Evolutionary conservation across 768 basidiomycete species (phyloP).

Genomic region (Dacryopinax primogenitus): DNA sequence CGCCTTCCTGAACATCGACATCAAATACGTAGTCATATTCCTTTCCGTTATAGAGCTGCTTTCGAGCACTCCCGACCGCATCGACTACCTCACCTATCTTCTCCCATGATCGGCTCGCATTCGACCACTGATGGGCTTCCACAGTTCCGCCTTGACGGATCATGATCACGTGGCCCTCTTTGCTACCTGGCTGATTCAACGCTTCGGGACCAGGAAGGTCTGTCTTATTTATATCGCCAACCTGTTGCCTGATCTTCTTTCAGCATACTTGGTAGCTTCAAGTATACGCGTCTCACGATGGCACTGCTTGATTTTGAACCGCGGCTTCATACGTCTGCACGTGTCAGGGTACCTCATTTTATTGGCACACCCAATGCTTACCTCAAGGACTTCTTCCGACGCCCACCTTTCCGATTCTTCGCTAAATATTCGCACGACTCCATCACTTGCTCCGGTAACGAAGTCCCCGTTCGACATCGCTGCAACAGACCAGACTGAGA

Average conservation of each 20-base stretch:
- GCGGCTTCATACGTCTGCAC: constrained; percentile 48
- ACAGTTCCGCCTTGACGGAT: constrained; percentile 57
- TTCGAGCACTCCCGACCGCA: constrained; percentile 78
- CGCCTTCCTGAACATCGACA: constrained; percentile 88
- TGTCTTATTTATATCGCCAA: constrained; percentile 85
- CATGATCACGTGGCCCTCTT: constrained; percentile 89
- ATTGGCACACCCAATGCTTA: constrained; percentile 16
- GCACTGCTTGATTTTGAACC: constrained; percentile 65
- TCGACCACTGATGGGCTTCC: constrained; percentile 94
- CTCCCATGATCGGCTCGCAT: constrained; percentile 55
- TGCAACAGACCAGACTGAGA: constrained; percentile 93
- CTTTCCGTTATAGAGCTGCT: constrained; percentile 81
- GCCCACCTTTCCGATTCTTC: constrained; percentile 61
- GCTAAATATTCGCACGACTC: constrained; percentile 76
- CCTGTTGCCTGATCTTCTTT: constrained; percentile 43
- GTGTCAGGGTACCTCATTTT: too few relatives aligned
- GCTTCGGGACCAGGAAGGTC: constrained; percentile 83
- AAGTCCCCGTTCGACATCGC: constrained; percentile 84
- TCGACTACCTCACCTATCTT: constrained; percentile 95
- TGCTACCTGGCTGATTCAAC: constrained; percentile 66
- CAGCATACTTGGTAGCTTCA: background rate
- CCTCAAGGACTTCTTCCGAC: constrained; percentile 45
- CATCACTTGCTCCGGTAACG: constrained; percentile 82
- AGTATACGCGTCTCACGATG: constrained; percentile 32
- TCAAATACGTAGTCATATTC: constrained; percentile 99